These are phyloP conservation scores for Crithidia expoeki DNA, from an alignment of 208 protist species.

Conservation along the genomic window DNA sequence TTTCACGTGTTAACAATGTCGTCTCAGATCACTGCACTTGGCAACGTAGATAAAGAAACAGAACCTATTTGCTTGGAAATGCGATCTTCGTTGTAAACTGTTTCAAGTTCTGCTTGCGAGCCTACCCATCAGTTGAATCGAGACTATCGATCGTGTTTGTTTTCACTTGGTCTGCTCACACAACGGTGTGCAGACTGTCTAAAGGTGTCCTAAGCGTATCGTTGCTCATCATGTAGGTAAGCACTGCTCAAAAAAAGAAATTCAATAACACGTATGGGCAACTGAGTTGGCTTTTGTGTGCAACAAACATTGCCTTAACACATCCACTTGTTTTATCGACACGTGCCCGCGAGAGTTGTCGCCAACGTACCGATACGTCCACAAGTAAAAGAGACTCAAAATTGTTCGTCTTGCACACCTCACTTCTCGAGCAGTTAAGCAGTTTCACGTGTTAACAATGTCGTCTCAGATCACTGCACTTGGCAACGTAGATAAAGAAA, in stretches of 20 bases:
- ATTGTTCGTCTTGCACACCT: too few species aligned
- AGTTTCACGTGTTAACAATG: too few species aligned
- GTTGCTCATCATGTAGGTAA: slow-evolving; percentile 21
- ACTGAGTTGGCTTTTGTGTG: too few species aligned
- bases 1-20: too few species aligned
- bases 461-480: slow-evolving; percentile 48
- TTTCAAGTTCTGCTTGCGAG: background rate
- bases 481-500: slow-evolving; percentile 33
- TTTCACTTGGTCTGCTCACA: slow-evolving; percentile 20
- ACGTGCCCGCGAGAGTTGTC: too few species aligned
- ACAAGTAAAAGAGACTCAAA: too few species aligned
- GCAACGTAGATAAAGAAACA: slow-evolving; percentile 28
- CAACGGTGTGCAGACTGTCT: slow-evolving; percentile 10
- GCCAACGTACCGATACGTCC: too few species aligned
- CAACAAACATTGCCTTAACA: too few species aligned
- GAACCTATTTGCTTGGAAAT: slow-evolving; percentile 43
- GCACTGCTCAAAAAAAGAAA: too few species aligned
- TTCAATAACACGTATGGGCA: too few species aligned
- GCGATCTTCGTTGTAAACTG: slow-evolving; percentile 35
- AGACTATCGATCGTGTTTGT: slow-evolving; percentile 31
- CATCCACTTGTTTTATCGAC: too few species aligned
- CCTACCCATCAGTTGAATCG: slow-evolving; percentile 30
- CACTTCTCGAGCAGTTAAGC: too few species aligned
- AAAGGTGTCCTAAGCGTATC: slow-evolving; percentile 38
- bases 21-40: slow-evolving; percentile 48